These are phyloP conservation scores for Sarcodon aspratus DNA, from an alignment of 768 basidiomycete species.

Conservation along the genomic window DNA sequence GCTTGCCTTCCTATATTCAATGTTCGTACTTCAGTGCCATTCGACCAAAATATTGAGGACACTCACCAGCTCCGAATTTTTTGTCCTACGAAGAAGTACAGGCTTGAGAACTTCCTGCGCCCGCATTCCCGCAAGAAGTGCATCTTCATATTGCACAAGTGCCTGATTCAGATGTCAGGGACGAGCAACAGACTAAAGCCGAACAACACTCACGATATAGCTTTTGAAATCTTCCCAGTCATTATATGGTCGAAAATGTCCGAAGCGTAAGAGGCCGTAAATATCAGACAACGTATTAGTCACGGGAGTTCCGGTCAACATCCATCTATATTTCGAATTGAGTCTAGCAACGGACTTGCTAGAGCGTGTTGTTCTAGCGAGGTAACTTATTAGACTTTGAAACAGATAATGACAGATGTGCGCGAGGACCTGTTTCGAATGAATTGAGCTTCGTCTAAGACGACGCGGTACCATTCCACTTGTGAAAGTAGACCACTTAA, in stretches of 20 bases:
- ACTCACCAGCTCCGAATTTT: slow-evolving; percentile 37
- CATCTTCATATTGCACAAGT: slow-evolving; percentile 41
- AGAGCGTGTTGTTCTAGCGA: slow-evolving; percentile 36
- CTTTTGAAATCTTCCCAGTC: slow-evolving; percentile 61
- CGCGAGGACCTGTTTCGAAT: slow-evolving; percentile 46
- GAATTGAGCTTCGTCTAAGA: slow-evolving; percentile 75
- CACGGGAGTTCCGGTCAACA: slow-evolving; percentile 67
- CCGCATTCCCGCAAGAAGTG: slow-evolving; percentile 53
- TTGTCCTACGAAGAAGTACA: slow-evolving; percentile 63
- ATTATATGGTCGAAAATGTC: slow-evolving; percentile 40
- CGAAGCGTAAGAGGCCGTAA: slow-evolving; percentile 61
- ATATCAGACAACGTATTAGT: slow-evolving; percentile 69
- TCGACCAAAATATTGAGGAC: neutral
- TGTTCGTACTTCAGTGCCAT: neutral
- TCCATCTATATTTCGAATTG: slow-evolving; percentile 61
- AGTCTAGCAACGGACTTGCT: slow-evolving; percentile 52
- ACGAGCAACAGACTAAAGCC: neutral
- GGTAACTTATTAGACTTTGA: neutral
- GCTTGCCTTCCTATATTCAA: slow-evolving; percentile 42
- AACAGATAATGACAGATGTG: neutral
- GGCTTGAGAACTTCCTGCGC: slow-evolving; percentile 60
- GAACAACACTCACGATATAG: slow-evolving; percentile 30
- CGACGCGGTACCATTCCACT: slow-evolving; percentile 53
- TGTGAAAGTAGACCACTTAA: slow-evolving; percentile 48
- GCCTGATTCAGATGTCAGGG: slow-evolving; percentile 21